These are phyloP conservation scores for Trametes maxima DNA, from an alignment of 768 basidiomycete species.

Conservation along the genomic window DNA sequence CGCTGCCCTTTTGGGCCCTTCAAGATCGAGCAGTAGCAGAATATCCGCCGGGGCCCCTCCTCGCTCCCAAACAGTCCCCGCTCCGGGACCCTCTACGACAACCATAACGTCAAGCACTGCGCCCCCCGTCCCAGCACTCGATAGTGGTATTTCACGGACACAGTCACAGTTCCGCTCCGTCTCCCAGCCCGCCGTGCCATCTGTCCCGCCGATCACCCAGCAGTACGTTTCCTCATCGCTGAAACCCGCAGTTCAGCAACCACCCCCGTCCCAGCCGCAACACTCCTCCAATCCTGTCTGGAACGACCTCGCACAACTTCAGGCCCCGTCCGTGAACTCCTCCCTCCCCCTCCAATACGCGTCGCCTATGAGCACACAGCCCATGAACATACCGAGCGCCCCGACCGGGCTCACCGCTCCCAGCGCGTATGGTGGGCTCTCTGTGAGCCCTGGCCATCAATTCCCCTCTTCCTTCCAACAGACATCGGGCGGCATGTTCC, in stretches of 20 bases:
- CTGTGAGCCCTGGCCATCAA: constrained; percentile 24
- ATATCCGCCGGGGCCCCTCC: constrained; percentile 13
- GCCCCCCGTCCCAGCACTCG: constrained; percentile 4
- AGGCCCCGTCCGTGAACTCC: constrained; percentile 25
- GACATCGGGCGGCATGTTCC: constrained; percentile 16
- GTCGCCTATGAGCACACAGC: constrained; percentile 18
- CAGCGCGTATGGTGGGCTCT: constrained; percentile 26
- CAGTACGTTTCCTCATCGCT: constrained; percentile 2
- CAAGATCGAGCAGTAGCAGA: constrained; percentile 31
- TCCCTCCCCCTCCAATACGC: constrained; percentile 31
- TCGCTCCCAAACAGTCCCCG: constrained; percentile 30
- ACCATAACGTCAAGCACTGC: constrained; percentile 1
- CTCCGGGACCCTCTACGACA: constrained; percentile 13
- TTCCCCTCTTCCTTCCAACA: constrained; percentile 28
- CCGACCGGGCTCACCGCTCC: constrained; percentile 11
- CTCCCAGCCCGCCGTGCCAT: constrained; percentile 38
- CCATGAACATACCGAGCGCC: constrained; percentile 14
- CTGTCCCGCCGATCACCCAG: constrained; percentile 7
- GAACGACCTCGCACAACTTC: constrained; percentile 31
- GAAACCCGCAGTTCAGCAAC: constrained; percentile 4
- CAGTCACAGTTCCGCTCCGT: constrained; percentile 31
- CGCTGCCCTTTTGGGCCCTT: constrained; percentile 34
- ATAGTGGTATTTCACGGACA: not conserved
- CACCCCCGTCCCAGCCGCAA: constrained; percentile 9
- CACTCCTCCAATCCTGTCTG: constrained; percentile 22